Evolutionary conservation across 2,329 filamentous ascomycete species (phyloP).

Genomic region (Dichotomopilus funicola): DNA sequence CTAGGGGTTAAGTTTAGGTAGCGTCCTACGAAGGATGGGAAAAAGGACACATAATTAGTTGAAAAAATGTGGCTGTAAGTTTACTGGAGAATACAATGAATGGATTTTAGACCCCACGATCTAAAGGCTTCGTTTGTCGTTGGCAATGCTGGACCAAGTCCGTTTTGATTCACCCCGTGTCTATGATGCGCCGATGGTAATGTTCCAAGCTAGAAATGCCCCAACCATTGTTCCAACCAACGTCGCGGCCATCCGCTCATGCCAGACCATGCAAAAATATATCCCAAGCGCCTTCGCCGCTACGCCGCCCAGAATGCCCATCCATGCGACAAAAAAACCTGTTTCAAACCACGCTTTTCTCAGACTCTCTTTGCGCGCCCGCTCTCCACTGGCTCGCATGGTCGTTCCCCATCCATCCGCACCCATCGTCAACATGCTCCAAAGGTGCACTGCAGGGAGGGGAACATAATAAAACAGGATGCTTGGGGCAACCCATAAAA

Average conservation of each 20-base stretch:
- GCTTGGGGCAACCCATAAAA: conserved; percentile 9
- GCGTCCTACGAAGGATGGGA: too few species aligned
- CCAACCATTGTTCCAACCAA: not conserved
- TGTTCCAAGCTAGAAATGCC: conserved; percentile 7
- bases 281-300: conserved; percentile 3
- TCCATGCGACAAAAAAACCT: conserved; percentile 16
- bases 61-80: too few species aligned
- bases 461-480: conserved; percentile 16
- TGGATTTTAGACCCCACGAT: too few species aligned
- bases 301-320: conserved; percentile 11
- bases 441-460: conserved; percentile 12
- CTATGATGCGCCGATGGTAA: conserved; percentile 10
- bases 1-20: too few species aligned
- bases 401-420: conserved; percentile 15
- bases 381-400: conserved; percentile 14
- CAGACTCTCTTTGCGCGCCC: conserved; percentile 8
- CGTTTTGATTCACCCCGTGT: not conserved
- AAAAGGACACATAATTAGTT: too few species aligned
- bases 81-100: too few species aligned
- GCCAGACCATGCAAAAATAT: conserved; percentile 3
- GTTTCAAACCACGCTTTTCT: conserved; percentile 13
- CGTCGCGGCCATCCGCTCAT: conserved; percentile 7
- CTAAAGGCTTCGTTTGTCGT: too few species aligned
- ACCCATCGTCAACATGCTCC: conserved; percentile 16
- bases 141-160: too few species aligned